These are phyloP conservation scores for Metschnikowia kunwiensis DNA, from an alignment of 805 yeast species.

Conservation along the genomic window DNA sequence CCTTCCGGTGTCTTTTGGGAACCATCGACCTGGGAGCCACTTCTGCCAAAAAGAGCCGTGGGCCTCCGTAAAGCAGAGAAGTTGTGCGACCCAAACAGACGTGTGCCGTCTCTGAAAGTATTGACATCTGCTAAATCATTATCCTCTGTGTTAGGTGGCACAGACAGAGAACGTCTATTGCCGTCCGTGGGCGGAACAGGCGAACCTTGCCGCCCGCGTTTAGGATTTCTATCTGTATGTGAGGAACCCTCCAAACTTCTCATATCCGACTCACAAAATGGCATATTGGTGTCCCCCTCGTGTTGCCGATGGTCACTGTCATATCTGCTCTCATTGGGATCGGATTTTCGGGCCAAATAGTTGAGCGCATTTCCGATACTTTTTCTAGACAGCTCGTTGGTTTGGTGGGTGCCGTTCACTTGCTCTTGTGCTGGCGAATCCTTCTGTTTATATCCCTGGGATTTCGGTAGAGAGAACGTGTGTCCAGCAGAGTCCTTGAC, in stretches of 20 bases:
- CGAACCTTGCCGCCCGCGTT: not conserved
- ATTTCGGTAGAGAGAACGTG: conserved; percentile 9
- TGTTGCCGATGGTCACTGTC: conserved; percentile 29
- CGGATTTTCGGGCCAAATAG: conserved; percentile 27
- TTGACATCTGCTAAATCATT: conserved; percentile 1
- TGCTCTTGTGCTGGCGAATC: conserved; percentile 5
- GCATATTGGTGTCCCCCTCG: conserved; percentile 21
- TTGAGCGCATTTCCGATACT: conserved; percentile 32
- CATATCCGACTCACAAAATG: conserved; percentile 16
- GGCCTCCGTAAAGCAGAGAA: conserved; percentile 14
- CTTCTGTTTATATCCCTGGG: not conserved
- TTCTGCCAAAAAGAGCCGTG: conserved; percentile 12
- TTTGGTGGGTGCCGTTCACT: not conserved
- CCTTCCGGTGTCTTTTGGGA: conserved; percentile 13
- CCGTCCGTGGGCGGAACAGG: not conserved
- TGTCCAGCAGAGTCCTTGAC: conserved; percentile 9
- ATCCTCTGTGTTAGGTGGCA: conserved; percentile 5
- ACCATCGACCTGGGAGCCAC: conserved; percentile 8
- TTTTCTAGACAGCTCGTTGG: conserved; percentile 14
- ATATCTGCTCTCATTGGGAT: conserved; percentile 34
- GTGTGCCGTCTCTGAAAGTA: conserved; percentile 3
- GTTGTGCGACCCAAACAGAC: conserved; percentile 11
- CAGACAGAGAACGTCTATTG: conserved; percentile 6
- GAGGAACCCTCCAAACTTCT: conserved; percentile 10
- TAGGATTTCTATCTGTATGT: conserved; percentile 1